Percentiles rank a stretch among this genome's conserved stretches.
phyloP scores from a whole-genome alignment of 441 rosid genomes.

The Euphorbia corollata region DNA sequence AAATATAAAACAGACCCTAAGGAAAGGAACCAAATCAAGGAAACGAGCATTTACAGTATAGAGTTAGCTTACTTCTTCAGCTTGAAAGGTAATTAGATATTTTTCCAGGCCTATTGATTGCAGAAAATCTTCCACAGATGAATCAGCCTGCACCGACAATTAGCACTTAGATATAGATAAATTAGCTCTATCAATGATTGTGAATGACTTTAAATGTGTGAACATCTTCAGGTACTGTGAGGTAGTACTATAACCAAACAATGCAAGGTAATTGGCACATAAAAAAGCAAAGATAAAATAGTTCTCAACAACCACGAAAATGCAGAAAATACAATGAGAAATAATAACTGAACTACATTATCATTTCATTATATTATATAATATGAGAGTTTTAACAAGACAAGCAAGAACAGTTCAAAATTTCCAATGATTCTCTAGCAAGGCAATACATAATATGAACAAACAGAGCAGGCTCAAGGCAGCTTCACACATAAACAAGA shows the following conservation, averaged over 20 bases:
- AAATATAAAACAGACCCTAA: slow-evolving; percentile 13
- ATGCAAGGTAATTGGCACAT: neutral
- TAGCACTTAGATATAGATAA: slow-evolving; percentile 22
- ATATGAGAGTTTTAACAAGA: neutral
- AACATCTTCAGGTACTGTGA: neutral
- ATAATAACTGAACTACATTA: neutral
- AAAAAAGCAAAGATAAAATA: neutral
- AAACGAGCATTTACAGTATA: slow-evolving; percentile 2
- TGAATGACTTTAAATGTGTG: neutral
- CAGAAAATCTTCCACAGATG: slow-evolving; percentile 68
- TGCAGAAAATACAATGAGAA: neutral
- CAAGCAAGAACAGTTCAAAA: neutral
- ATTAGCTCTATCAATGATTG: slow-evolving; percentile 5
- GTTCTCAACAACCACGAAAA: neutral
- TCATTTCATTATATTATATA: neutral
- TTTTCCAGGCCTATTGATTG: slow-evolving; percentile 85
- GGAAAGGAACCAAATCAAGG: slow-evolving; percentile 1
- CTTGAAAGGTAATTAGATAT: slow-evolving; percentile 79
- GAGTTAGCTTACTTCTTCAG: slow-evolving; percentile 63
- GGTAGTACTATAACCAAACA: neutral
- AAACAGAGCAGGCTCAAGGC: neutral
- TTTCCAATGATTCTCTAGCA: neutral
- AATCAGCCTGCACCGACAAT: slow-evolving; percentile 48
- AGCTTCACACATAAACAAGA: neutral
- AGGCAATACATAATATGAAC: neutral